Base-by-base conservation (phyloP, 1,284 basidiomycete species). In the Cerrena zonata region DNA sequence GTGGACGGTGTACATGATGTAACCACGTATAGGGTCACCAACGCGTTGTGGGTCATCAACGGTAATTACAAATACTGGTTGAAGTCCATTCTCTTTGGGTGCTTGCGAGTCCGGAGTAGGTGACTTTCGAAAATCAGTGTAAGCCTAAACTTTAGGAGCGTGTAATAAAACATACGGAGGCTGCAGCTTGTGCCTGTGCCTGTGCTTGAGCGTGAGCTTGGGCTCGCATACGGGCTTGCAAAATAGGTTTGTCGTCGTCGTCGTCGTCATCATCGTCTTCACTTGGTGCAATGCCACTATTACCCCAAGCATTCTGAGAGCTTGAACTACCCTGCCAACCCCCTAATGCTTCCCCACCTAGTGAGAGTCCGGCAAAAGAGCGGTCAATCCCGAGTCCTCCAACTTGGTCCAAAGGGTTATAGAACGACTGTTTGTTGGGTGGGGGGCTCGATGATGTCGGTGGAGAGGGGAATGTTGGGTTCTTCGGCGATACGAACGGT, bases 11-110 rank as follows among this genome's bases (percentile, higher is more conserved):
- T 99, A 97, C 72, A 96, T 91, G 11, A 89, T 94, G 65, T 92
- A 94, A 21, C 89, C 85, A 50, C 90, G 82, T 38, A 95, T 91
- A 0, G 91, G 89, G 64, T 94, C 92, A 22, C 94, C 94, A 27
- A 96, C 87, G 59, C 90, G 91, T 56, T 95, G 92, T 13, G 94
- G 94, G 67, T 97, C 94, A 45, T 91, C 89, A 18, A 97, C 91
- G 0, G 85, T 80, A 56, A 96, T 91, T 18, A 79, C 68, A 65
- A 95, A 91, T 5, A 82, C 69, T 15, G 85, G 80, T 48, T 76
- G 78, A 30, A 82, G 61, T 2, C 74, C 76, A 51, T 69, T 71
- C 45, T 77, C 12, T 55, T 54, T 58, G 10, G 42, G 61, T 50
- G 40, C 11, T 46, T 24, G 38, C 25, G 18, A 22, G n/a, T n/a